phyloP scores from a whole-genome alignment of 2,329 filamentous ascomycete genomes.

The Aspergillus sp. region DNA sequence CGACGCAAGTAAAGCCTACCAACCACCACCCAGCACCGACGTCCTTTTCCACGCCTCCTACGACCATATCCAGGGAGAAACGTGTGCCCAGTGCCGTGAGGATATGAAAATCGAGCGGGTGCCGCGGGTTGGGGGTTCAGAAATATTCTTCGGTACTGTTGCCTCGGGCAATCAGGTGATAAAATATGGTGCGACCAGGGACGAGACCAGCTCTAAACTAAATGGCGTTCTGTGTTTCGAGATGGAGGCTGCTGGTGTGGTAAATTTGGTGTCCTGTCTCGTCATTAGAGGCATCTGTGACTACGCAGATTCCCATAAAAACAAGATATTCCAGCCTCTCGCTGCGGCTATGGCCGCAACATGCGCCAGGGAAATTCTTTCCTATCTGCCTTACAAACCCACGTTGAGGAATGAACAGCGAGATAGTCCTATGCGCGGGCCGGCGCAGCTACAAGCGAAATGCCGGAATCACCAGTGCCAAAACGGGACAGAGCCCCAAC shows the following conservation, averaged over 20 bases:
- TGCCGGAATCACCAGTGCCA: not conserved
- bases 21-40: not conserved
- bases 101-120: not conserved
- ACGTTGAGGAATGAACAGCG: not conserved
- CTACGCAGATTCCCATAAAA: constrained; percentile 21
- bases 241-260: constrained; percentile 14
- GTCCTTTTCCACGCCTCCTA: not conserved
- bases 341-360: constrained; percentile 13
- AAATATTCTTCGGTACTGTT: constrained; percentile 4
- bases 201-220: not conserved
- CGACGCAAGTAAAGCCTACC: too few relatives aligned
- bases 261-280: constrained; percentile 16
- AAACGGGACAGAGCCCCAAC: not conserved
- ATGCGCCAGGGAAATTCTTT: constrained; percentile 7
- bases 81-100: not conserved
- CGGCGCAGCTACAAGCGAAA: not conserved
- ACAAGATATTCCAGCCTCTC: constrained; percentile 9
- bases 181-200: not conserved
- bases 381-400: not conserved
- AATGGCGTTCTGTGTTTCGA: constrained; percentile 9
- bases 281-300: constrained; percentile 21
- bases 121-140: not conserved
- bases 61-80: not conserved
- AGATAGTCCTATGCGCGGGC: not conserved
- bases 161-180: constrained; percentile 5